Base-by-base conservation (phyloP, 2,329 filamentous ascomycete species). In the Elsinoe australis region DNA sequence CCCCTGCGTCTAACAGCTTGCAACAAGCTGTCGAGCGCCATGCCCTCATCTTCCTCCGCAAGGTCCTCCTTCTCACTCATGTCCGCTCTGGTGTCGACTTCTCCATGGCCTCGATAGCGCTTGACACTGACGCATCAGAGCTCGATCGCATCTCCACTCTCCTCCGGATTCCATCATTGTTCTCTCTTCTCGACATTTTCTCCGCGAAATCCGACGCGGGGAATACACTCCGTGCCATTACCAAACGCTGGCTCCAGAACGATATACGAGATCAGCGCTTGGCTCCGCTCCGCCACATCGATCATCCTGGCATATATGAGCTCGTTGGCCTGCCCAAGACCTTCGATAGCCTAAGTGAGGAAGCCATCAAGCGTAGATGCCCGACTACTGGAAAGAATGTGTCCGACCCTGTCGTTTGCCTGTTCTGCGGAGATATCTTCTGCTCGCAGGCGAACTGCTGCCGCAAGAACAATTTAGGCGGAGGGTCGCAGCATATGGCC, bases 341-440 rank as follows among this genome's bases (percentile, higher is more conserved):
- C 59, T 98, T 88, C 63, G 92, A 96, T 64, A 83, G 81, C 2
- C 73, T 98, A 29, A 94, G 95, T 51, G 90, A 95, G 60, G 89
- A 94, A 66, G 87, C 87, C 19, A 90, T 92, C 56, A 82, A 81
- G 54, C 74, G 84, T 46, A 81, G 78, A 42, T 98, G 92, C 60
- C 88, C 88, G 0, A 94, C 82, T 1, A 95, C 87, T 1, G 88
- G 88, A 55, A 94, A 92, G 63, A 90, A 95, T 57, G 71, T 98
- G 44, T 83, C 82, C 2, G 94, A 98, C 64, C 88, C 92, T 0
- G 86, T 85, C 54, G 79, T 98, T 29, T 98, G 92, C 61, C 75
- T 98, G 31, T 87, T 95, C 69, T 98, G 92, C 61, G 90, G 92
- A 26, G 88, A 89, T n/a, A 87, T 98, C 32, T 90, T 95, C 66